phyloP scores from a whole-genome alignment of 331 rosid species.

The Quercus lobata region DNA sequence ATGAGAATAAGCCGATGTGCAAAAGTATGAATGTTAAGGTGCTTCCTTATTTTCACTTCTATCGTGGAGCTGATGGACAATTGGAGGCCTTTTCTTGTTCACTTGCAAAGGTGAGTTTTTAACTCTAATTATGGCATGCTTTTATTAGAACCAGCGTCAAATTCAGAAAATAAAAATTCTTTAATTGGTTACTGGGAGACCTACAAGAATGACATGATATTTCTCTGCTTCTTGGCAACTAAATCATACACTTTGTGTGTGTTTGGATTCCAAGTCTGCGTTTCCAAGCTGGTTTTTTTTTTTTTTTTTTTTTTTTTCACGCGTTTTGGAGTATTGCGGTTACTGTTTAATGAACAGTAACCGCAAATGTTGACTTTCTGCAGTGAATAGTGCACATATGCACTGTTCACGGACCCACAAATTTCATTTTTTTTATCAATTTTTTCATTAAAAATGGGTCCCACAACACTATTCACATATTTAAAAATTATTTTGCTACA shows the following conservation, averaged over 20 bases:
- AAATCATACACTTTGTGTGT: neutral
- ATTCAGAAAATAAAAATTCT: neutral
- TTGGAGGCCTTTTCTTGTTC: conserved; percentile 89
- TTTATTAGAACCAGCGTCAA: neutral
- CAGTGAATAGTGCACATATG: too few relatives aligned
- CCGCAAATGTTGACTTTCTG: too few relatives aligned
- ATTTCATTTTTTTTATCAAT: too few relatives aligned
- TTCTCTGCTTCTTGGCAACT: neutral
- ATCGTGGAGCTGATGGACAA: conserved; percentile 94
- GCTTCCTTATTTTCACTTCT: conserved; percentile 96
- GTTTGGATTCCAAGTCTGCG: too few relatives aligned
- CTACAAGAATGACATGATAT: neutral
- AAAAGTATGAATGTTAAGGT: conserved; percentile 92
- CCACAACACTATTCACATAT: too few relatives aligned
- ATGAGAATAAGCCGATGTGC: conserved; percentile 96
- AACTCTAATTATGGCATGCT: neutral
- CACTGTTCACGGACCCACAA: too few relatives aligned
- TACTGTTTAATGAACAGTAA: too few relatives aligned
- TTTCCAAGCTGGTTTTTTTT: too few relatives aligned
- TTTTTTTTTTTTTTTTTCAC: too few relatives aligned
- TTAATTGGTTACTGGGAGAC: neutral
- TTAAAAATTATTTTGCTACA: too few relatives aligned
- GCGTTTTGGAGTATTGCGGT: too few relatives aligned
- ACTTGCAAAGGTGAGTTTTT: conserved; percentile 47
- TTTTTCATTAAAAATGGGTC: too few relatives aligned